These are phyloP conservation scores for Zizania latifolia DNA, from an alignment of 176 grass and related monocot species.

Conservation along the genomic window DNA sequence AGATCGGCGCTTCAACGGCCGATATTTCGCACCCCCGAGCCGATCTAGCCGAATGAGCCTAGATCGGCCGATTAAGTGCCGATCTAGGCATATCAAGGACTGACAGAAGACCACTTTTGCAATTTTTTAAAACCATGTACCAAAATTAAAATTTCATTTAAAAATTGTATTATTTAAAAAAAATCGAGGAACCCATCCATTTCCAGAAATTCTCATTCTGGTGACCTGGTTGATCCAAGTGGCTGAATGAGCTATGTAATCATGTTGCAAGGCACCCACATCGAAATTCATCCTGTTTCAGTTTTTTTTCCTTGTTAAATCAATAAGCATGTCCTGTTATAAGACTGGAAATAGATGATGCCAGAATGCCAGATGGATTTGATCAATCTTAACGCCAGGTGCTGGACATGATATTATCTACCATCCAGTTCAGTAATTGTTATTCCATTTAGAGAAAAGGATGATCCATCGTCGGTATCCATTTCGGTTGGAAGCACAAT, in stretches of 20 bases:
- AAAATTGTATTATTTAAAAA: too few relatives aligned
- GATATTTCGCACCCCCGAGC: too few relatives aligned
- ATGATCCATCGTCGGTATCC: background rate
- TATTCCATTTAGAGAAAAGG: background rate
- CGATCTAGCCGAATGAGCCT: too few relatives aligned
- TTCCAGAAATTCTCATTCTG: background rate
- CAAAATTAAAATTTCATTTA: too few relatives aligned
- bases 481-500: conserved; percentile 6
- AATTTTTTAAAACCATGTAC: too few relatives aligned
- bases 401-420: background rate
- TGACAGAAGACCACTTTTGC: too few relatives aligned
- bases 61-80: too few relatives aligned
- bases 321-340: background rate
- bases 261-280: background rate
- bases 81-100: too few relatives aligned
- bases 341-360: background rate
- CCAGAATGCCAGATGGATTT: background rate
- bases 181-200: background rate
- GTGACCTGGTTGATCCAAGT: background rate
- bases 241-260: background rate
- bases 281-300: background rate
- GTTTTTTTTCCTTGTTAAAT: background rate
- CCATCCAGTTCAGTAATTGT: background rate
- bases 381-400: background rate
- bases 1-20: too few relatives aligned